phyloP scores from a whole-genome alignment of 2,329 filamentous ascomycete species.

The Ascosphaera acerosa region DNA sequence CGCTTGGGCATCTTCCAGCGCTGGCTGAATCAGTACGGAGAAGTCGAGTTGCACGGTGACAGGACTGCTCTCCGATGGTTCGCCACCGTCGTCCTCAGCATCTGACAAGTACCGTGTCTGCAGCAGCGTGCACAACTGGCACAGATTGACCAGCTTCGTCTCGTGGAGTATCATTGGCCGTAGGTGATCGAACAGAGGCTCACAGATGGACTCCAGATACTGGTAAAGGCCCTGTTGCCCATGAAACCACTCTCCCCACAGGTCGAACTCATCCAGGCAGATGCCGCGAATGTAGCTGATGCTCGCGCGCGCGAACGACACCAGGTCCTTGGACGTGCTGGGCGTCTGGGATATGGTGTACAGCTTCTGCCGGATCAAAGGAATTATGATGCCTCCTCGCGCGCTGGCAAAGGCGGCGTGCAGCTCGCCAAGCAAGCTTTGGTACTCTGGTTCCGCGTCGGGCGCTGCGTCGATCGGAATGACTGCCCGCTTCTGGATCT shows the following conservation, averaged over 20 bases:
- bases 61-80: constrained; percentile 7
- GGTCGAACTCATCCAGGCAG: constrained; percentile 39
- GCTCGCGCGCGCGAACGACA: constrained; percentile 36
- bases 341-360: constrained; percentile 29
- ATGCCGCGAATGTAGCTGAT: constrained; percentile 40
- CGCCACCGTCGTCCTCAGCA: constrained; percentile 27
- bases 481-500: constrained; percentile 41
- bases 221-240: constrained; percentile 37
- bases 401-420: constrained; percentile 37
- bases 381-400: constrained; percentile 32
- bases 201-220: constrained; percentile 40
- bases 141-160: constrained; percentile 38
- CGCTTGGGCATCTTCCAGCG: constrained; percentile 41
- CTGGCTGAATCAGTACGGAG: constrained; percentile 33
- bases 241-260: constrained; percentile 42
- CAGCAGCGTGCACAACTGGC: constrained; percentile 38
- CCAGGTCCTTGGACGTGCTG: constrained; percentile 35
- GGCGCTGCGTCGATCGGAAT: constrained; percentile 32
- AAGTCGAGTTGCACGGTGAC: constrained; percentile 35
- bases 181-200: constrained; percentile 40
- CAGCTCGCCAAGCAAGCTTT: constrained; percentile 38
- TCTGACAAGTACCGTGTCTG: constrained; percentile 40
- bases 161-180: constrained; percentile 40
- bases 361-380: constrained; percentile 35
- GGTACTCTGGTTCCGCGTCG: constrained; percentile 36